Percentiles rank a stretch among this genome's conserved stretches.
These are phyloP conservation scores for Hymenoscyphus repandus DNA, from an alignment of 2,329 filamentous ascomycete species.

Conservation along the genomic window DNA sequence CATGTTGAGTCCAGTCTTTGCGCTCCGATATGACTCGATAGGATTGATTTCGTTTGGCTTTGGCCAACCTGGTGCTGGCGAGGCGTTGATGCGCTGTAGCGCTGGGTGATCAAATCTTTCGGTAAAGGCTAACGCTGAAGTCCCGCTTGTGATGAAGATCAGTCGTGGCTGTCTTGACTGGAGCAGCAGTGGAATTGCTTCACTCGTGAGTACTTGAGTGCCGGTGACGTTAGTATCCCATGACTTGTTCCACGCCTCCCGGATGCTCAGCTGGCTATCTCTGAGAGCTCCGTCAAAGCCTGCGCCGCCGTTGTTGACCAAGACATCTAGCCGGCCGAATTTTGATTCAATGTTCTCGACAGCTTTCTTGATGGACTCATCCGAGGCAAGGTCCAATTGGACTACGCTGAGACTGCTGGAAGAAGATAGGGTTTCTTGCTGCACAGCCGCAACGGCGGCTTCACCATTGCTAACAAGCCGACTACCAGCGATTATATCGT, in stretches of 20 bases:
- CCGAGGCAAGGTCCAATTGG: conserved; percentile 31
- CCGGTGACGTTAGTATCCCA: conserved; percentile 41
- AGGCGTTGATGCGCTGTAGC: conserved; percentile 20
- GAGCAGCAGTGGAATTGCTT: conserved; percentile 37
- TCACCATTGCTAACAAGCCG: conserved; percentile 38
- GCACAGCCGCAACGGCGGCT: conserved; percentile 30
- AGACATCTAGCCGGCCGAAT: conserved; percentile 30
- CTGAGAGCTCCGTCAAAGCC: conserved; percentile 10
- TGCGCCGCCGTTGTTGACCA: conserved; percentile 36
- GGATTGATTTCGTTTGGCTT: conserved; percentile 28
- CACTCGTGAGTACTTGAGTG: conserved; percentile 33
- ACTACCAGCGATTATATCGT: conserved; percentile 38
- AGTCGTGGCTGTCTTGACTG: conserved; percentile 39
- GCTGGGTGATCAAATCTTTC: conserved; percentile 25
- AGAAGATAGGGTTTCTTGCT: conserved; percentile 16
- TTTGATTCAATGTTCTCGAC: conserved; percentile 26
- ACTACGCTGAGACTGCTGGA: conserved; percentile 17
- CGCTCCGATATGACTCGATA: conserved; percentile 34
- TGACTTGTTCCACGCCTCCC: conserved; percentile 31
- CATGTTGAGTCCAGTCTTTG: conserved; percentile 45
- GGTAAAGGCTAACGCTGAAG: conserved; percentile 30
- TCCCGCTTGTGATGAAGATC: conserved; percentile 42
- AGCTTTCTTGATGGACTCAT: conserved; percentile 31
- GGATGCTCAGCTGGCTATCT: no score
- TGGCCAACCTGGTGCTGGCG: conserved; percentile 37